phyloP scores from a whole-genome alignment of 2,329 filamentous ascomycete species.

The Diaporthe citrichinensis region DNA sequence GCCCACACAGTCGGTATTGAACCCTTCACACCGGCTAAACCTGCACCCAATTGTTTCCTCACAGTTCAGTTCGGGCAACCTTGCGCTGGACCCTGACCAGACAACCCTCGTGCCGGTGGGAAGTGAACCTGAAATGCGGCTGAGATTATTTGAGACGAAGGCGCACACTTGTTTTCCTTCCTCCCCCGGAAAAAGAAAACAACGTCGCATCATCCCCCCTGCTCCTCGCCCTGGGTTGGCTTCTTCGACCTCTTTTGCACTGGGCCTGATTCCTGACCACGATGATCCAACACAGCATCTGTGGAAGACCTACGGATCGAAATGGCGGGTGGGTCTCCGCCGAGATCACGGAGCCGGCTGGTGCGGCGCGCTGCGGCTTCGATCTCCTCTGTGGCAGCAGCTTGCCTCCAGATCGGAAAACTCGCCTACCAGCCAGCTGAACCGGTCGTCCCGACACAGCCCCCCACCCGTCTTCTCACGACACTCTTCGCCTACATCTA shows the following conservation, averaged over 20 bases:
- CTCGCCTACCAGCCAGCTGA: neutral
- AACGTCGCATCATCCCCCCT: neutral
- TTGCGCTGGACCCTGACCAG: neutral
- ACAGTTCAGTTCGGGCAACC: neutral
- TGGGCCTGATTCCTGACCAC: neutral
- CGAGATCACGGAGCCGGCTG: neutral
- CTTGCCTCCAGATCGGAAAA: constrained; percentile 12
- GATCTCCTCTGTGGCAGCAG: constrained; percentile 6
- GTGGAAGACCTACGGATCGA: neutral
- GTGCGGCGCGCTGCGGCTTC: neutral
- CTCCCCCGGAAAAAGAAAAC: neutral
- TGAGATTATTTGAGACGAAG: neutral
- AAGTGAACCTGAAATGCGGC: neutral
- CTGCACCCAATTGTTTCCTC: neutral
- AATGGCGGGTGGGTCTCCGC: neutral
- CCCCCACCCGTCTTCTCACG: constrained; percentile 4
- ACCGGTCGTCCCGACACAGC: neutral
- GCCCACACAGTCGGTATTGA: constrained; percentile 15
- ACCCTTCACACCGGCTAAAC: constrained; percentile 9
- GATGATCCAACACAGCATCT: neutral
- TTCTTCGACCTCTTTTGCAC: neutral
- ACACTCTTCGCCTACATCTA: constrained; percentile 4
- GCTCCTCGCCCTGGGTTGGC: neutral
- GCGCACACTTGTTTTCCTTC: neutral
- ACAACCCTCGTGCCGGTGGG: neutral